Evolutionary conservation across 176 grass and related monocot genomes (phyloP).

Genomic region (Raddia guianensis): DNA sequence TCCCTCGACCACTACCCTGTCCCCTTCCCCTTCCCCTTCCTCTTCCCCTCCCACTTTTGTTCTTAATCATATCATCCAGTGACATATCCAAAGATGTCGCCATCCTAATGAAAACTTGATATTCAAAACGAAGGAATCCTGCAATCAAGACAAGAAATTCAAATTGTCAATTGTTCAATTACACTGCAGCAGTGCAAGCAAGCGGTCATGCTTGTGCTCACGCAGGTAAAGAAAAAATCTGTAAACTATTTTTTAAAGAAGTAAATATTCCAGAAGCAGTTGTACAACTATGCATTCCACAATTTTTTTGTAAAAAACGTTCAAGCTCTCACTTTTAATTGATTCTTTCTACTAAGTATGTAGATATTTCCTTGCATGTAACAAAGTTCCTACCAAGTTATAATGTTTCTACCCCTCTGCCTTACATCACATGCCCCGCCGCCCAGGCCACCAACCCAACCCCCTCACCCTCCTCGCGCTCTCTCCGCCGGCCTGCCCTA

Average conservation of each 20-base stretch:
- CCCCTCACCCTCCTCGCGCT: too few species aligned
- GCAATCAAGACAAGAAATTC: constrained; percentile 32
- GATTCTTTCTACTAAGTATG: neutral
- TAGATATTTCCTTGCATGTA: neutral
- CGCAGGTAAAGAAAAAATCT: neutral
- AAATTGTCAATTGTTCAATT: constrained; percentile 8
- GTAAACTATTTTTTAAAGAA: neutral
- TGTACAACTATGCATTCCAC: neutral
- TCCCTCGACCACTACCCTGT: constrained; percentile 49
- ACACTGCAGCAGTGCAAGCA: neutral
- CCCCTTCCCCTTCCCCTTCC: constrained; percentile 70
- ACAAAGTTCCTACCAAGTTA: neutral
- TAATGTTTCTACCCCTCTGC: too few species aligned
- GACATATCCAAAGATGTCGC: constrained; percentile 72
- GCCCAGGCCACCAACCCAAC: too few species aligned
- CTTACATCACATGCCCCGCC: too few species aligned
- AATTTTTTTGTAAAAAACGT: neutral
- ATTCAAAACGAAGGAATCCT: constrained; percentile 35
- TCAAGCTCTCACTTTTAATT: constrained; percentile 2
- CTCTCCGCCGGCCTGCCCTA: too few species aligned
- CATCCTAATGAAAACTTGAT: constrained; percentile 44
- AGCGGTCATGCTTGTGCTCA: neutral
- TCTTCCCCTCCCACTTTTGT: constrained; percentile 66
- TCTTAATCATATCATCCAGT: constrained; percentile 88
- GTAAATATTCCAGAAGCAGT: neutral